Evolutionary conservation across 2,329 filamentous ascomycete species (phyloP).

Genomic region (Colletotrichum sp.): DNA sequence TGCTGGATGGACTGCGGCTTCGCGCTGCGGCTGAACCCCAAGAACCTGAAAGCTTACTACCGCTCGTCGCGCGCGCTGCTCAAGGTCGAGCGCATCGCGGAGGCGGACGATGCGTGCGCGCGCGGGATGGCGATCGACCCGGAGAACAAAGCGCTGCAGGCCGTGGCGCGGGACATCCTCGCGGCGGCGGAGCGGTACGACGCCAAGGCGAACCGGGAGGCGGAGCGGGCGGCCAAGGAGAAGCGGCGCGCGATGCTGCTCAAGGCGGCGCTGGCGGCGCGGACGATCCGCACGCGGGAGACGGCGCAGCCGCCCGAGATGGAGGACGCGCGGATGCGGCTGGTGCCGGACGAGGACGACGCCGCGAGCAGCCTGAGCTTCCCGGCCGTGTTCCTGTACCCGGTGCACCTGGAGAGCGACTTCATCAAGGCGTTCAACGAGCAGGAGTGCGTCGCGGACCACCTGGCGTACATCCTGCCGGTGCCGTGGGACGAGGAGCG

Average conservation of each 20-base stretch:
- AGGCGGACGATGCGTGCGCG: constrained; percentile 81
- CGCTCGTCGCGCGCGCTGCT: constrained; percentile 81
- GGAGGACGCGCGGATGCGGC: constrained; percentile 77
- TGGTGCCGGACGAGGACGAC: constrained; percentile 76
- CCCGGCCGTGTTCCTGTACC: constrained; percentile 86
- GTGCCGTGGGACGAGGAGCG: constrained; percentile 80
- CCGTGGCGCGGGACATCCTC: constrained; percentile 67
- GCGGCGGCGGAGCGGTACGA: constrained; percentile 61
- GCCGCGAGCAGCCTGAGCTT: constrained; percentile 75
- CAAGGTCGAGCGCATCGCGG: constrained; percentile 76
- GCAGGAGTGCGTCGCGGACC: constrained; percentile 74
- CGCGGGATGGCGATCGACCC: constrained; percentile 77
- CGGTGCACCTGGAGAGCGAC: constrained; percentile 80
- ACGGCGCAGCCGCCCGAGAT: constrained; percentile 81
- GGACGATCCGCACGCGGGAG: constrained; percentile 71
- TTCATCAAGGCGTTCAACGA: constrained; percentile 90
- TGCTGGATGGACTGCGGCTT: constrained; percentile 85
- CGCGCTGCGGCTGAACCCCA: constrained; percentile 78
- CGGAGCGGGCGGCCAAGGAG: constrained; percentile 58
- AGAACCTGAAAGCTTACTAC: constrained; percentile 90
- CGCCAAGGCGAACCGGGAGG: constrained; percentile 59
- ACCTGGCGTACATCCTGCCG: constrained; percentile 86
- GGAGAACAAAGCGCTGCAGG: constrained; percentile 69
- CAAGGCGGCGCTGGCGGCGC: constrained; percentile 67
- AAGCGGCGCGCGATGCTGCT: constrained; percentile 66